Percentiles rank a stretch among this genome's conserved stretches.
Conservation (phyloP, 441 rosid genomes). For the Gossypium lobatum region DNA sequence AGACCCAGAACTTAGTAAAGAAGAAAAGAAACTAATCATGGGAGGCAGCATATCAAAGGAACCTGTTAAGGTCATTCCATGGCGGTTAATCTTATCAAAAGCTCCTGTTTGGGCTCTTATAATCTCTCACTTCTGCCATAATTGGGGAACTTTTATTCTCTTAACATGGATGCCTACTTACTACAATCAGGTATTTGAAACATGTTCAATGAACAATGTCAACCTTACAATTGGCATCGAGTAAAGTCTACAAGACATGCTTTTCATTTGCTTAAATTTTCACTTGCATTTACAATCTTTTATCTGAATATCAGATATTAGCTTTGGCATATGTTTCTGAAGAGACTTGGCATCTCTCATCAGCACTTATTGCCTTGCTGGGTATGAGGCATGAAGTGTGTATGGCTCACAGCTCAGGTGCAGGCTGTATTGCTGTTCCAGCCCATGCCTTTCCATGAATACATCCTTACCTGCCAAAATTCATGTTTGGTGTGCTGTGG, state of each 20-base stretch:
- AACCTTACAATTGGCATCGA: not conserved
- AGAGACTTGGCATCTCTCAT: not conserved
- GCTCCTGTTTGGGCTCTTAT: conserved; percentile 98
- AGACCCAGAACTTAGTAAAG: conserved; percentile 64
- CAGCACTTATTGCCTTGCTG: not conserved
- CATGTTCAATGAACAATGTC: not conserved
- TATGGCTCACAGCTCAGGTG: not conserved
- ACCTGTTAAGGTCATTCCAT: conserved; percentile 84
- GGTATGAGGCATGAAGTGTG: not conserved
- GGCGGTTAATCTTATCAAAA: conserved; percentile 87
- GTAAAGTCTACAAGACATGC: not conserved
- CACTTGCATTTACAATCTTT: conserved; percentile 2
- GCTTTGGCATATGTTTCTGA: not conserved
- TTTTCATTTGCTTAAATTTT: not conserved
- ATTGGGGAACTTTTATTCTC: conserved; percentile 97
- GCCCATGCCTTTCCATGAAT: conserved; percentile 2
- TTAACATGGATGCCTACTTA: conserved; percentile 99
- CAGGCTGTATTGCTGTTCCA: not conserved
- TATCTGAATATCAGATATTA: conserved; percentile 6
- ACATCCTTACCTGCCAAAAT: not conserved
- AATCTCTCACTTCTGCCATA: conserved; percentile 92
- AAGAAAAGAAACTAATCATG: conserved; percentile 61
- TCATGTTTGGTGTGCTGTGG: not conserved
- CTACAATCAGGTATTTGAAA: conserved; percentile 74
- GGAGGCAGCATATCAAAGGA: conserved; percentile 63